These are phyloP conservation scores for Myochromella boudieri DNA, from an alignment of 768 basidiomycete genomes.

Conservation along the genomic window DNA sequence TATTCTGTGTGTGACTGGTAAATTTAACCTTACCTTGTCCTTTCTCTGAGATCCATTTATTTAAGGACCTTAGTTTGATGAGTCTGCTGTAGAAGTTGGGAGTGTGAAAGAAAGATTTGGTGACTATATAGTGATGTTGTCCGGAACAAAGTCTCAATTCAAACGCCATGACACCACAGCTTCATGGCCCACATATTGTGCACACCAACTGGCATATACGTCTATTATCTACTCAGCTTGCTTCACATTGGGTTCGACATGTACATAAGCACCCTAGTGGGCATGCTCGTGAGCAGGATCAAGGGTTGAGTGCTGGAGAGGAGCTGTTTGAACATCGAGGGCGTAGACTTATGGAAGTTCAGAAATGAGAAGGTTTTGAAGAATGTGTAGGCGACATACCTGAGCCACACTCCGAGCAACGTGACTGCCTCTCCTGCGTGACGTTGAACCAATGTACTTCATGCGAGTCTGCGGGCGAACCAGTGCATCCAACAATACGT, in stretches of 20 bases:
- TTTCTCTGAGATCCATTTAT: too few relatives aligned
- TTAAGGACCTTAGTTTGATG: too few relatives aligned
- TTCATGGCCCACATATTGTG: too few relatives aligned
- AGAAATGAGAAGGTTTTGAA: background rate
- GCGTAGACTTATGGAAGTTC: slow-evolving; percentile 54
- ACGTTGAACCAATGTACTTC: slow-evolving; percentile 85
- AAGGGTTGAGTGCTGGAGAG: slow-evolving; percentile 6
- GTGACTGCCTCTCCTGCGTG: slow-evolving; percentile 61
- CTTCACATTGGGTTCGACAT: background rate
- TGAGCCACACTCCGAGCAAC: slow-evolving; percentile 93
- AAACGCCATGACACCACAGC: too few relatives aligned
- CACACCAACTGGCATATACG: too few relatives aligned
- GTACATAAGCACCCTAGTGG: slow-evolving; percentile 6
- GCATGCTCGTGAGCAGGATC: slow-evolving; percentile 4
- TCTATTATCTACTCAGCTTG: slow-evolving; percentile 1
- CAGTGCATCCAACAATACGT: slow-evolving; percentile 93
- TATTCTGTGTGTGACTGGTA: background rate
- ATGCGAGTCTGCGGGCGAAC: slow-evolving; percentile 93
- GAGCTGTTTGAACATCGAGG: slow-evolving; percentile 48
- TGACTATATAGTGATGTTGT: background rate
- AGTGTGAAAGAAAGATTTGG: background rate
- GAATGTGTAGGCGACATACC: slow-evolving; percentile 49
- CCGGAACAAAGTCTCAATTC: too few relatives aligned
- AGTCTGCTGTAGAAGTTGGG: too few relatives aligned
- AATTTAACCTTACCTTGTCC: too few relatives aligned